phyloP scores from a whole-genome alignment of 1,284 basidiomycete species.

The Rhizoctonia solani region DNA sequence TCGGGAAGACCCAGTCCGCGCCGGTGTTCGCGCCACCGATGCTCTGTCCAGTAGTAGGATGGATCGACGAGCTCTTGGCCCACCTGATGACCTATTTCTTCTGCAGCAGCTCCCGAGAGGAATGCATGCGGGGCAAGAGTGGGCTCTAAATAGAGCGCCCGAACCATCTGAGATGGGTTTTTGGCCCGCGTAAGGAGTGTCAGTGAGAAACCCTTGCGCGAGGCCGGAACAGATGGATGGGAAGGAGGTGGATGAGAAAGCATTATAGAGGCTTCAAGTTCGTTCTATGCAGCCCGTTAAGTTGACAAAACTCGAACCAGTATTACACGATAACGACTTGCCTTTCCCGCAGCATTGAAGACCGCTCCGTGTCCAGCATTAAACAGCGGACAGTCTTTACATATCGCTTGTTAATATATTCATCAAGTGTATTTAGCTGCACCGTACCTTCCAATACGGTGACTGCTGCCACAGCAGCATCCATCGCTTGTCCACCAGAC shows the following conservation, averaged over 20 bases:
- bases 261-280: conserved; percentile 79
- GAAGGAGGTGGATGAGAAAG: conserved; percentile 70
- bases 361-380: conserved; percentile 80
- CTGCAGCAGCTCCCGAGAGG: conserved; percentile 67
- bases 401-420: not conserved
- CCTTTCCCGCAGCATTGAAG: conserved; percentile 77
- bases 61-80: conserved; percentile 66
- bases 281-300: conserved; percentile 55
- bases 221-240: conserved; percentile 60
- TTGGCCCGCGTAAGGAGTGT: conserved; percentile 68
- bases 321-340: conserved; percentile 42
- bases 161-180: conserved; percentile 74
- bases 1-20: conserved; percentile 71
- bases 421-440: not conserved
- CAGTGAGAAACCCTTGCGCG: conserved; percentile 63
- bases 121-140: conserved; percentile 65
- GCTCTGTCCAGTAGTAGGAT: conserved; percentile 74
- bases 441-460: conserved; percentile 68
- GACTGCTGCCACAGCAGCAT: conserved; percentile 79
- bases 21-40: conserved; percentile 74
- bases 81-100: conserved; percentile 59
- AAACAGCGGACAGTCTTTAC: conserved; percentile 71
- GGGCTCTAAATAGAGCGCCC: conserved; percentile 69
- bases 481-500: conserved; percentile 75
- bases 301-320: not conserved